Evolutionary conservation across 768 basidiomycete genomes (phyloP).

Genomic region (Phaeolepiota aurea): DNA sequence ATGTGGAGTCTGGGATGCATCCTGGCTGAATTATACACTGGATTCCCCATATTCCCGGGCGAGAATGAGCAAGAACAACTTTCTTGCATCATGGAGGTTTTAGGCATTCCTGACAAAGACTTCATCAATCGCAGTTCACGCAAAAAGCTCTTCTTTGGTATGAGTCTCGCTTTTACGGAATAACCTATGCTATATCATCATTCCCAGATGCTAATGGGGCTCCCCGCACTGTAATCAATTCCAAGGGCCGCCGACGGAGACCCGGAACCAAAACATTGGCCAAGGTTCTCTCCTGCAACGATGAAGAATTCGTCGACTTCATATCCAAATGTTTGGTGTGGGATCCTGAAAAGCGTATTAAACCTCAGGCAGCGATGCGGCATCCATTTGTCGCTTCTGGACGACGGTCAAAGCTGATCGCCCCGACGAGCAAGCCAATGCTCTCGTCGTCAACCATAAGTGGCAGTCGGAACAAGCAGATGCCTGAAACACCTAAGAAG

Average conservation of each 20-base stretch:
- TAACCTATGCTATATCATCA: too few relatives aligned
- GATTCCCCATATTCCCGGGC: slow-evolving; percentile 97
- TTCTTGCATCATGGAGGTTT: slow-evolving; percentile 98
- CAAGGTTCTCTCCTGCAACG: slow-evolving; percentile 85
- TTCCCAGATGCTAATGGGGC: slow-evolving; percentile 80
- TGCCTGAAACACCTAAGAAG: slow-evolving; percentile 76
- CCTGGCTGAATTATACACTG: slow-evolving; percentile 92
- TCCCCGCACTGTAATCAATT: slow-evolving; percentile 90
- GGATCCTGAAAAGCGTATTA: slow-evolving; percentile 95
- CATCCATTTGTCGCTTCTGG: slow-evolving; percentile 82
- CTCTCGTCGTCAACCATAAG: slow-evolving; percentile 50
- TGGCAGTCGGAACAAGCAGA: slow-evolving; percentile 43
- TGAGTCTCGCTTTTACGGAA: slow-evolving; percentile 16
- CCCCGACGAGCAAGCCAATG: slow-evolving; percentile 42
- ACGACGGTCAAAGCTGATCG: slow-evolving; percentile 40
- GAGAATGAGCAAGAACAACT: slow-evolving; percentile 99
- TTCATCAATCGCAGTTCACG: slow-evolving; percentile 91
- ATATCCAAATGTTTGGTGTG: slow-evolving; percentile 94
- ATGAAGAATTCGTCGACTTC: slow-evolving; percentile 95
- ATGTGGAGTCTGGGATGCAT: slow-evolving; percentile 99
- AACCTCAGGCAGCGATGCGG: slow-evolving; percentile 86
- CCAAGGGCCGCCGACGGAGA: slow-evolving; percentile 87
- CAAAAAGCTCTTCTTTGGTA: slow-evolving; percentile 94
- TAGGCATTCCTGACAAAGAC: slow-evolving; percentile 92
- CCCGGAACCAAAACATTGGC: slow-evolving; percentile 87